Evolutionary conservation across 2,329 filamentous ascomycete genomes (phyloP), one percentile per base, ranked within the genome.

Genomic region (Colletotrichum lupini): DNA sequence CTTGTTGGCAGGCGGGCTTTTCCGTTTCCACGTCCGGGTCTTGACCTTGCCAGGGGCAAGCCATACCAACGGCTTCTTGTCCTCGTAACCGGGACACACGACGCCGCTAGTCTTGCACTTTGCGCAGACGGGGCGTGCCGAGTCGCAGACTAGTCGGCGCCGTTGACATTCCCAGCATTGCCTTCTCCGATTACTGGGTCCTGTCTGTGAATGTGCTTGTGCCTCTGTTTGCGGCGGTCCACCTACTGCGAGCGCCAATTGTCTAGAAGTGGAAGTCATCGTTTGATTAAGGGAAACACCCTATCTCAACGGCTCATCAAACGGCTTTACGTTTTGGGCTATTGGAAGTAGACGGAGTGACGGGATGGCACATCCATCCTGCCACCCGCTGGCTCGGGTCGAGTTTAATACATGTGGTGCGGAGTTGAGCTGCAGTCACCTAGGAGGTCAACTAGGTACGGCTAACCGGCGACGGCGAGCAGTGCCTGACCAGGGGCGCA

Each of bases 131-230:
- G 83, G 83, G 8, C 74, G 78, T n/a, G 75, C 76, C 16, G 79
- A 81, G 71, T 85, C 83, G 74, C 83, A 85, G 22, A 83, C 82
- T 7, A 84, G 71, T 19, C 79, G 75, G 2, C 82, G 82, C 16
- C 83, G 80, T 30, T 78, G 81, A 70, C 83, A 85, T 73, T 85
- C 83, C 84, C 83, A 85, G 74, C 83, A 85, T 58, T 83, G 81
- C 35, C 71, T 55, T n/a, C 62, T 62, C 6, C 24, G 9, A 26
- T 22, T 49, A 5, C 62, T 55, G 2, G n/a, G 9, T 5, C 16
- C 32, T 26, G 60, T 60, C 28, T 3, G 26, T 19, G 37, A 5
- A 19, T 19, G 37, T 42, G 14, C 7, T 8, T 42, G 37, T 42
- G 3, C 16, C 16, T 42, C 14, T 37, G n/a, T 28, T 5, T 64